Percentiles rank a stretch among this genome's conserved stretches.
These are phyloP conservation scores for Citrus unshiu DNA, from an alignment of 345 rosid genomes.

Conservation along the genomic window DNA sequence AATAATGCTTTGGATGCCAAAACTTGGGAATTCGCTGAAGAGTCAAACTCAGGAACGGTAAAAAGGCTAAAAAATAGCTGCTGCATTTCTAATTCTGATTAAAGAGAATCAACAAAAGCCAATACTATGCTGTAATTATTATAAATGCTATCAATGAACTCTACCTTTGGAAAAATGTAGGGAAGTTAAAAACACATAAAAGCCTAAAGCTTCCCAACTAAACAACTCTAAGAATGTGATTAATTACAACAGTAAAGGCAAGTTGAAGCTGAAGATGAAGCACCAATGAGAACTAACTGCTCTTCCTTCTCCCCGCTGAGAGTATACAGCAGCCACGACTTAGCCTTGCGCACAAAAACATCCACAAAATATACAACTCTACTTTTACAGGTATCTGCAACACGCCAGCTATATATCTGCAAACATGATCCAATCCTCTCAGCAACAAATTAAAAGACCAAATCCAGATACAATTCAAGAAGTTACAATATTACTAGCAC, in stretches of 20 bases:
- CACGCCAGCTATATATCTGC: not conserved
- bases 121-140: constrained; percentile 13
- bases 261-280: not conserved
- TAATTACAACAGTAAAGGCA: constrained; percentile 11
- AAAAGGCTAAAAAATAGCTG: not conserved
- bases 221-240: not conserved
- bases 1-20: no score
- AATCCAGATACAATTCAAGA: not conserved
- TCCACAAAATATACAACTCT: not conserved
- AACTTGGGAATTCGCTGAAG: no score
- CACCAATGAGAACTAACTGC: not conserved
- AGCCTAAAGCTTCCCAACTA: not conserved
- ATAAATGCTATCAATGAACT: not conserved
- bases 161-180: not conserved
- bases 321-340: not conserved
- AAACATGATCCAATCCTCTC: not conserved
- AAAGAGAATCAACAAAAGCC: constrained; percentile 17
- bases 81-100: constrained; percentile 1
- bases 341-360: not conserved
- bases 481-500: no score
- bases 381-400: not conserved
- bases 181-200: not conserved
- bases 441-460: not conserved
- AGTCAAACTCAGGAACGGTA: no score
- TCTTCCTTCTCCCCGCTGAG: not conserved